phyloP scores from a whole-genome alignment of 2,329 filamentous ascomycete genomes.

The Grosmannia huntii region DNA sequence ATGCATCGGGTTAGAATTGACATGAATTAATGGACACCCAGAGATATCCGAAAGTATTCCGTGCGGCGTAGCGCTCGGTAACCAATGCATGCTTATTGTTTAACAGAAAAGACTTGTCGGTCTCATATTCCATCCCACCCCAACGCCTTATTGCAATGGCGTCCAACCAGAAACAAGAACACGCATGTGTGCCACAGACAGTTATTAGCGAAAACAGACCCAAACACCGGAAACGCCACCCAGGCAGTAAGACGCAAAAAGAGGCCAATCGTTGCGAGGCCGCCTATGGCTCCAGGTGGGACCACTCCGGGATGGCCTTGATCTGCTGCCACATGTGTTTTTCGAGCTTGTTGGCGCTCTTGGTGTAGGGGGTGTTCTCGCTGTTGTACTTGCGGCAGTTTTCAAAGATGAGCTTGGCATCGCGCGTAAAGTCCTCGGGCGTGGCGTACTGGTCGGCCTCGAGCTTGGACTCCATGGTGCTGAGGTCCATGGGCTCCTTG shows the following conservation, averaged over 20 bases:
- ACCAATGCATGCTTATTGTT: neutral
- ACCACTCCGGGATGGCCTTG: slow-evolving; percentile 88
- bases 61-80: too few relatives aligned
- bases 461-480: slow-evolving; percentile 90
- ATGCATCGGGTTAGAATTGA: neutral
- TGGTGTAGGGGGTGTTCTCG: slow-evolving; percentile 87
- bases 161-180: too few relatives aligned
- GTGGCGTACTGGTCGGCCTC: slow-evolving; percentile 85
- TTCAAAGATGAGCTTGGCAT: slow-evolving; percentile 80
- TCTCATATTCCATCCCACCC: too few relatives aligned
- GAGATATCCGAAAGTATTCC: neutral
- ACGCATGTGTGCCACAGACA: too few relatives aligned
- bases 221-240: neutral
- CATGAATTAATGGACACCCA: neutral
- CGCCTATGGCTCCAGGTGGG: slow-evolving; percentile 28
- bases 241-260: neutral
- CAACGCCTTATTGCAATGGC: too few relatives aligned
- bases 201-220: too few relatives aligned
- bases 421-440: slow-evolving; percentile 83
- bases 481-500: slow-evolving; percentile 92
- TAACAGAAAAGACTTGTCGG: too few relatives aligned
- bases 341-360: slow-evolving; percentile 83
- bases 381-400: slow-evolving; percentile 97
- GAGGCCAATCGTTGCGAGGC: neutral
- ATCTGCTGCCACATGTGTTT: slow-evolving; percentile 95